Conservation (phyloP, 257 asterid genomes). For the Linaria vulgaris region DNA sequence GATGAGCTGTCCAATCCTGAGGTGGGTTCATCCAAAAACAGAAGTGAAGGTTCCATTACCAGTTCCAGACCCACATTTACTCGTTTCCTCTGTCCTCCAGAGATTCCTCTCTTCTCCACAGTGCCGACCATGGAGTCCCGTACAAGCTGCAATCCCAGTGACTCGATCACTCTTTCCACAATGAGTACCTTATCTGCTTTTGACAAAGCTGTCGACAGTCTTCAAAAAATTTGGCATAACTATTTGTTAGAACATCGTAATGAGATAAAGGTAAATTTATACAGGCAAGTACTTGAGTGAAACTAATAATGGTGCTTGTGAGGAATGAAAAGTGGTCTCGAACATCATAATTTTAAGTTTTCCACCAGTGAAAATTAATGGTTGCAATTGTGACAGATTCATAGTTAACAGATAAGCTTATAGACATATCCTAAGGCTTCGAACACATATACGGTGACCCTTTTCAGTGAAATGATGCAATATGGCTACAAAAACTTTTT, state of each 20-base stretch:
- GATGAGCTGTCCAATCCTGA: constrained; percentile 96
- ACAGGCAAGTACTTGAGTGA: neutral
- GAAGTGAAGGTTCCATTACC: constrained; percentile 94
- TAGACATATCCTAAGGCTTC: neutral
- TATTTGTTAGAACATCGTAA: constrained; percentile 25
- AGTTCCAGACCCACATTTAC: constrained; percentile 96
- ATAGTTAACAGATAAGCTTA: neutral
- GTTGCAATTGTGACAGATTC: neutral
- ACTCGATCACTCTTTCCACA: constrained; percentile 86
- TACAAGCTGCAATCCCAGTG: constrained; percentile 78
- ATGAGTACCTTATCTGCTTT: constrained; percentile 81
- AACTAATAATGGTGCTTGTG: neutral
- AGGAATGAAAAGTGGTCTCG: neutral
- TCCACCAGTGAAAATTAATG: neutral
- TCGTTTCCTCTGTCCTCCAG: constrained; percentile 96
- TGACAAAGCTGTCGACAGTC: constrained; percentile 74
- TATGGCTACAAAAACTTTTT: neutral
- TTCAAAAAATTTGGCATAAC: constrained; percentile 37
- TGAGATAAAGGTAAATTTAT: neutral
- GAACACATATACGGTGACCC: neutral
- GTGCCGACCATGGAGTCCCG: constrained; percentile 85
- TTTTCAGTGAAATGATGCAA: neutral
- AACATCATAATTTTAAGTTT: neutral
- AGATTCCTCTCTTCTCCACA: constrained; percentile 86
- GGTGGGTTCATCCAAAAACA: constrained; percentile 90